Percentiles rank a stretch among this genome's conserved stretches.
Conservation (phyloP, 1,284 basidiomycete species). For the Boletellus deceptivus region DNA sequence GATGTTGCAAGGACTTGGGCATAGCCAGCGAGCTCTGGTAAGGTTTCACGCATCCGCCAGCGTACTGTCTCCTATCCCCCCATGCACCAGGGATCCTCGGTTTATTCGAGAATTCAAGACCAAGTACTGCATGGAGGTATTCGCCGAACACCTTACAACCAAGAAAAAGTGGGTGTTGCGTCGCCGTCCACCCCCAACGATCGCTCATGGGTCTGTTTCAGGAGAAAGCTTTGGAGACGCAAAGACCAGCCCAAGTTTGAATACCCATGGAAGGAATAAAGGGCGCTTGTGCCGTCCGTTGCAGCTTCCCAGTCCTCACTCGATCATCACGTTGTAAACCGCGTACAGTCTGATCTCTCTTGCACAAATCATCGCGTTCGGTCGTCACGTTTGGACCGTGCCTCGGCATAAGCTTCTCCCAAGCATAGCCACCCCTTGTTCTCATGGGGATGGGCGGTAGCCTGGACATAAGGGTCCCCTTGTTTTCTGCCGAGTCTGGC, state of each 20-base stretch:
- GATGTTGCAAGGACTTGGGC: constrained; percentile 97
- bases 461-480: no score
- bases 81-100: constrained; percentile 78
- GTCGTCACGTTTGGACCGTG: background rate
- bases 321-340: background rate
- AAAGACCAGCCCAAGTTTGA: constrained; percentile 84
- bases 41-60: constrained; percentile 13
- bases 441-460: no score
- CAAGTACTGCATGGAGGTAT: constrained; percentile 84
- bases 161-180: constrained; percentile 79
- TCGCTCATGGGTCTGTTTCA: constrained; percentile 32
- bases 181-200: background rate
- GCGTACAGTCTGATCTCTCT: background rate
- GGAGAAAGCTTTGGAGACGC: constrained; percentile 88
- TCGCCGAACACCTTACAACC: constrained; percentile 75
- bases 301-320: background rate
- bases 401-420: background rate
- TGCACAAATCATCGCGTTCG: background rate
- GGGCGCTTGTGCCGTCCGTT: background rate
- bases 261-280: constrained; percentile 82
- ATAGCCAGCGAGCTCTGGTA: constrained; percentile 96
- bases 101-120: constrained; percentile 94
- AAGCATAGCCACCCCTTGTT: background rate
- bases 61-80: background rate
- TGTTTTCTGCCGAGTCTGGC: no score